Base-by-base conservation (phyloP, 768 basidiomycete genomes). In the Pulveroboletus frians region DNA sequence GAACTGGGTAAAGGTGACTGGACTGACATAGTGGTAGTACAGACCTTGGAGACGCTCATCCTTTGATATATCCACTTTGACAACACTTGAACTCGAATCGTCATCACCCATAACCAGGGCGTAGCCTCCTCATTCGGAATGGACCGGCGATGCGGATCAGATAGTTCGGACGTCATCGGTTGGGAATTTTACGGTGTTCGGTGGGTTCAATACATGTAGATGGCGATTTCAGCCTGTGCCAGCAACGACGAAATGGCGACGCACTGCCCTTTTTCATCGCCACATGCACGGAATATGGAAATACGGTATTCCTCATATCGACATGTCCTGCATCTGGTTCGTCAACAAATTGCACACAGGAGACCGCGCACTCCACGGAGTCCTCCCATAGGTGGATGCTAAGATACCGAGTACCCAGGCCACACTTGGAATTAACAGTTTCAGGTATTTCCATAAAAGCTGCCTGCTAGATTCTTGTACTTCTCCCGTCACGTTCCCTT, bases 391-490 rank as follows among this genome's bases (percentile, higher is more conserved):
- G 32, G 32, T 23, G 41, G 11, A 37, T 43, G 39, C 37, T 36
- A 35, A 35, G 26, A 14, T 35, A 46, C 39, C 47, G 31, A 35
- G 15, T 17, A 4, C 31, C 6, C 31, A 32, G 21, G 14, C 27
- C 26, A 8, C 36, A 47, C 49, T 39, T 29, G 51, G 41, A 54
- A 31, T 17, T 30, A 26, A 10, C n/a, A 32, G 9, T 39, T 56
- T 51, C 26, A 13, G n/a, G 46, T 31, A 49, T 30, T 9, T 9
- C 1, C 37, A 52, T 63, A 64, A 63, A 26, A 50, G 36, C 52
- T 49, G 21, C 17, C 21, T 9, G 15, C n/a, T 17, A 11, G n/a
- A 35, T 26, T 9, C 21, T 37, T 8, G 30, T 8, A 3, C 10
- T 31, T 17, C 17, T 26, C 38, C 38, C 2, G 23, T 26, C 23